Percentiles rank a stretch among this genome's conserved stretches.
These are phyloP conservation scores for Breviolum minutum DNA, from an alignment of 73 alveolate species.

Conservation along the genomic window DNA sequence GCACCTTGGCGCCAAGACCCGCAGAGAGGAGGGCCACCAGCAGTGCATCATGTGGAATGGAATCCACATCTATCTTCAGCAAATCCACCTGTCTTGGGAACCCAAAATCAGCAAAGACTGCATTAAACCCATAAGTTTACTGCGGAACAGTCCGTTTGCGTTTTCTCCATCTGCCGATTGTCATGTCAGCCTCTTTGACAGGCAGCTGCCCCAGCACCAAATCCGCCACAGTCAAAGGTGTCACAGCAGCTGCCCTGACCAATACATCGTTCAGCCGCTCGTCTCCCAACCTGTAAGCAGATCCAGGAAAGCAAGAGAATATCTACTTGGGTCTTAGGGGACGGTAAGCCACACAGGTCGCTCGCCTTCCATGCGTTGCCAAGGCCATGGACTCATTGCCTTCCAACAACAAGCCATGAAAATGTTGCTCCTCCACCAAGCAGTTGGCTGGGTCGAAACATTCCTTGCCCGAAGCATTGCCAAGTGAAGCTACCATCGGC, in stretches of 20 bases:
- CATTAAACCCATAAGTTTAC: too few species aligned
- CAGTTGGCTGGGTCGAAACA: conserved; percentile 71
- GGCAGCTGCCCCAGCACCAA: conserved; percentile 59
- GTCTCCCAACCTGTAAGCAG: conserved; percentile 35
- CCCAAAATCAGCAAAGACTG: not conserved
- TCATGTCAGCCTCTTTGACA: conserved; percentile 1
- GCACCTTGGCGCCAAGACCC: conserved; percentile 61
- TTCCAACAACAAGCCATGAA: conserved; percentile 58
- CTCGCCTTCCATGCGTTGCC: conserved; percentile 56
- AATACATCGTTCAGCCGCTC: conserved; percentile 49
- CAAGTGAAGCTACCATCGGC: not conserved
- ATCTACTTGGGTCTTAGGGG: too few species aligned
- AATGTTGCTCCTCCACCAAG: conserved; percentile 78
- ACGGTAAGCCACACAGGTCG: too few species aligned
- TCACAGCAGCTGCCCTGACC: conserved; percentile 47
- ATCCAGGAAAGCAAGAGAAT: too few species aligned
- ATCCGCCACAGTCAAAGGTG: conserved; percentile 56
- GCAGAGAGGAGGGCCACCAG: conserved; percentile 19
- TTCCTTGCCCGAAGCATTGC: not conserved
- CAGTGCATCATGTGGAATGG: conserved; percentile 74
- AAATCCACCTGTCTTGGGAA: conserved; percentile 32
- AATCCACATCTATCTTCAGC: conserved; percentile 73
- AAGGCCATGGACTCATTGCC: conserved; percentile 53
- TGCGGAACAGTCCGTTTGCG: too few species aligned
- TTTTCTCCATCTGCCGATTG: too few species aligned